Conservation (phyloP, 257 asterid species). For the Gentiana dahurica region DNA sequence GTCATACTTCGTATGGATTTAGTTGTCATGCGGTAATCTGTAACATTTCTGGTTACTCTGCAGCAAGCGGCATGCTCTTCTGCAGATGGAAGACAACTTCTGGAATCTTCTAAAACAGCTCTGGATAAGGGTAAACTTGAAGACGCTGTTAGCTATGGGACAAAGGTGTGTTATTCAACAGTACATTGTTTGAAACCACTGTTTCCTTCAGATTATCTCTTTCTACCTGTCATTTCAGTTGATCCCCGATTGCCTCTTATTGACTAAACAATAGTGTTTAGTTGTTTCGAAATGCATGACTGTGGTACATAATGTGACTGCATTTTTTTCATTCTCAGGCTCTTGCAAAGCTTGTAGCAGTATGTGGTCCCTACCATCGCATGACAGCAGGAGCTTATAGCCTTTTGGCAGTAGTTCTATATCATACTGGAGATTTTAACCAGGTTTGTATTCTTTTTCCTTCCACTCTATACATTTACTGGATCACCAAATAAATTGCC, state of each 20-base stretch:
- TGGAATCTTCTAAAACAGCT: slow-evolving; percentile 89
- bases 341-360: slow-evolving; percentile 87
- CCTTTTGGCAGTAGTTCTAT: slow-evolving; percentile 91
- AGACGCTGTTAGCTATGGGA: slow-evolving; percentile 90
- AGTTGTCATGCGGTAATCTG: slow-evolving; percentile 1
- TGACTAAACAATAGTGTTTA: not conserved
- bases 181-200: not conserved
- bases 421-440: slow-evolving; percentile 95
- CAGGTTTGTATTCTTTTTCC: slow-evolving; percentile 43
- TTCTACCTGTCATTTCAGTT: not conserved
- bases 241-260: not conserved
- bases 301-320: not conserved
- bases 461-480: slow-evolving; percentile 4
- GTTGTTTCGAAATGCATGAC: not conserved
- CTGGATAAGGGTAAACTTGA: slow-evolving; percentile 92
- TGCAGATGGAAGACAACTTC: slow-evolving; percentile 90
- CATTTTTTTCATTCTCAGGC: slow-evolving; percentile 37
- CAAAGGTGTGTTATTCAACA: slow-evolving; percentile 47
- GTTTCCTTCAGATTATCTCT: too few relatives aligned
- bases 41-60: slow-evolving; percentile 14
- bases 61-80: slow-evolving; percentile 99
- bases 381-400: slow-evolving; percentile 98
- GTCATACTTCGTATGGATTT: slow-evolving; percentile 10
- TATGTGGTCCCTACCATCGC: slow-evolving; percentile 89
- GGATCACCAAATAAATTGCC: not conserved